Percentiles rank a stretch among this genome's conserved stretches.
Evolutionary conservation across 441 rosid genomes (phyloP).

Genomic region (Codiaeum variegatum): DNA sequence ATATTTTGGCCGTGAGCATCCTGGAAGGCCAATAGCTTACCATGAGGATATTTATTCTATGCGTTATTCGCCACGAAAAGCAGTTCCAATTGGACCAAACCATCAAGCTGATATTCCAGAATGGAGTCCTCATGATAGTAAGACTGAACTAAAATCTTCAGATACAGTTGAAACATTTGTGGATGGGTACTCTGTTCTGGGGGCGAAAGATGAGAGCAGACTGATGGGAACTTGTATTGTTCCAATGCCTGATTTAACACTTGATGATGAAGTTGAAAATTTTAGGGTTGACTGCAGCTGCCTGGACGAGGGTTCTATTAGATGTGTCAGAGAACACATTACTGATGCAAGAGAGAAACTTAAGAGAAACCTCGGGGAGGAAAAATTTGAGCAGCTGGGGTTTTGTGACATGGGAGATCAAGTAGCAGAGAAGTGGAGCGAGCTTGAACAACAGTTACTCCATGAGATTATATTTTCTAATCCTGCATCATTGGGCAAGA

Average conservation of each 20-base stretch:
- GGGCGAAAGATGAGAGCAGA: conserved; percentile 21
- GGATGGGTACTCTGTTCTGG: conserved; percentile 5
- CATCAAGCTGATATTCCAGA: conserved; percentile 61
- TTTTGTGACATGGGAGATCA: conserved; percentile 48
- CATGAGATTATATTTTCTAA: conserved; percentile 37
- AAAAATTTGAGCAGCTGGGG: conserved; percentile 37
- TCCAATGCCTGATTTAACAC: conserved; percentile 34
- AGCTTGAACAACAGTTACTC: conserved; percentile 37
- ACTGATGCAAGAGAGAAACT: conserved; percentile 35
- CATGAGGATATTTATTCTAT: conserved; percentile 30
- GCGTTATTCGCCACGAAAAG: conserved; percentile 44
- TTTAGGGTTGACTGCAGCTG: conserved; percentile 34
- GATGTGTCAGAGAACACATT: conserved; percentile 46
- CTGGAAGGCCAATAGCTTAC: background rate
- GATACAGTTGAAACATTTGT: background rate
- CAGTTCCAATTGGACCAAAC: conserved; percentile 54
- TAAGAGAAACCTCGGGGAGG: conserved; percentile 32
- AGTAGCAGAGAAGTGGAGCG: conserved; percentile 40
- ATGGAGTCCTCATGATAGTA: conserved; percentile 32
- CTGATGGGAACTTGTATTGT: conserved; percentile 36
- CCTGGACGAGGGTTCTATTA: conserved; percentile 36
- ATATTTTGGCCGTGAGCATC: conserved; percentile 11
- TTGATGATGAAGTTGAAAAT: conserved; percentile 14
- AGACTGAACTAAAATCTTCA: conserved; percentile 1
- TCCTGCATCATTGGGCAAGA: conserved; percentile 34